Evolutionary conservation across 305 asterid species (phyloP).

Genomic region (Rubia tinctorum): DNA sequence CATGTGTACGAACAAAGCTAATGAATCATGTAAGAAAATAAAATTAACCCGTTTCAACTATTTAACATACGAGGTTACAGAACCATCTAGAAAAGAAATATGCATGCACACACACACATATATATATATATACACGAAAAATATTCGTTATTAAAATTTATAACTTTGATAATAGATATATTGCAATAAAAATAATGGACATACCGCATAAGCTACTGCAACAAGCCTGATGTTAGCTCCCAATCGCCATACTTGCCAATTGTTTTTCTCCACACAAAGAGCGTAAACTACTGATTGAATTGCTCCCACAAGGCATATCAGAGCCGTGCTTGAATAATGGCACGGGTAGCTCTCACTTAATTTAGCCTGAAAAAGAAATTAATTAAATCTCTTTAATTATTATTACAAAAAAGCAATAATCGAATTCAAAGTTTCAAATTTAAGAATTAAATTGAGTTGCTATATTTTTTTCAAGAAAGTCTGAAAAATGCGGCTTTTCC

Average conservation of each 20-base stretch:
- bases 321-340: constrained; percentile 64
- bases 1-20: too few relatives aligned
- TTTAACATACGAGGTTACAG: too few relatives aligned
- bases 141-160: background rate
- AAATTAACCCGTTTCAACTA: too few relatives aligned
- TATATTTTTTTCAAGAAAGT: too few relatives aligned
- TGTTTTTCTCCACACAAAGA: constrained; percentile 32
- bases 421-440: too few relatives aligned
- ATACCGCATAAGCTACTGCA: constrained; percentile 43
- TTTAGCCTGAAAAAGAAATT: constrained; percentile 37
- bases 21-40: too few relatives aligned
- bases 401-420: too few relatives aligned
- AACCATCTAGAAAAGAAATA: too few relatives aligned
- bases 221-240: constrained; percentile 62
- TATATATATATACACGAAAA: background rate
- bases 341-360: constrained; percentile 52
- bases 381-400: background rate
- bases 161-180: too few relatives aligned
- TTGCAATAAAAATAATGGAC: background rate
- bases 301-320: constrained; percentile 53
- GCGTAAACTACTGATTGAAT: constrained; percentile 47
- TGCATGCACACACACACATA: too few relatives aligned
- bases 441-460: background rate
- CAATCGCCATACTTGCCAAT: constrained; percentile 60
- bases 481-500: too few relatives aligned